Evolutionary conservation across 2,329 filamentous ascomycete genomes (phyloP).

Genomic region (Alternaria arbusti): DNA sequence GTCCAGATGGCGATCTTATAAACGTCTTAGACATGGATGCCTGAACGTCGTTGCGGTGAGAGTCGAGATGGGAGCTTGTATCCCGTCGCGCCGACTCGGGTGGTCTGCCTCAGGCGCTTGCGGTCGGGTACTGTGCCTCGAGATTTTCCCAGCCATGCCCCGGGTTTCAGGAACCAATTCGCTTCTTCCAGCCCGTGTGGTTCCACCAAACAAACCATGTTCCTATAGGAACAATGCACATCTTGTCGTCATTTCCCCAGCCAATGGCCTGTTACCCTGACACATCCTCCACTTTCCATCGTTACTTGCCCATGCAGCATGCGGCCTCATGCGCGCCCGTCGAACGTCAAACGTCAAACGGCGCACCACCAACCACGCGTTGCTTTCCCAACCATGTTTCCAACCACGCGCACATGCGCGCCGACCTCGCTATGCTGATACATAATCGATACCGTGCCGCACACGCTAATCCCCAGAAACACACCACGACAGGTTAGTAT

Average conservation of each 20-base stretch:
- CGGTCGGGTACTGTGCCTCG: background rate
- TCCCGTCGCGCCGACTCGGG: background rate
- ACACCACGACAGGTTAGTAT: background rate
- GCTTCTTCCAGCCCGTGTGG: constrained; percentile 9
- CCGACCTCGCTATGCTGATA: background rate
- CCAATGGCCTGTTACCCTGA: background rate
- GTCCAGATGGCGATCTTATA: constrained; percentile 1
- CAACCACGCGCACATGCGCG: constrained; percentile 11
- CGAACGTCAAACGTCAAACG: constrained; percentile 9
- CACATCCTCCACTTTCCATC: constrained; percentile 5
- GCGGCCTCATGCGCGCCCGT: background rate
- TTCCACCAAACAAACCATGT: constrained; percentile 14
- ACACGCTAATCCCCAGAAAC: constrained; percentile 5
- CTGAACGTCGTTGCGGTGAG: background rate
- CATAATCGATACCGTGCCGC: constrained; percentile 18
- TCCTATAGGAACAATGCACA: constrained; percentile 22
- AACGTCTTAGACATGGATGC: background rate
- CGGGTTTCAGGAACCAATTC: constrained; percentile 1
- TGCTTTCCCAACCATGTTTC: background rate
- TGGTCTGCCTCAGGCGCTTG: background rate
- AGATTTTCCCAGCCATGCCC: constrained; percentile 1
- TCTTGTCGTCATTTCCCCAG: constrained; percentile 16
- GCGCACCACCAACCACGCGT: background rate
- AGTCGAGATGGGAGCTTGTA: background rate
- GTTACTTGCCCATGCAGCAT: background rate